Base-by-base conservation (phyloP, 2,329 filamentous ascomycete genomes). In the Sphaerostilbella broomeana region DNA sequence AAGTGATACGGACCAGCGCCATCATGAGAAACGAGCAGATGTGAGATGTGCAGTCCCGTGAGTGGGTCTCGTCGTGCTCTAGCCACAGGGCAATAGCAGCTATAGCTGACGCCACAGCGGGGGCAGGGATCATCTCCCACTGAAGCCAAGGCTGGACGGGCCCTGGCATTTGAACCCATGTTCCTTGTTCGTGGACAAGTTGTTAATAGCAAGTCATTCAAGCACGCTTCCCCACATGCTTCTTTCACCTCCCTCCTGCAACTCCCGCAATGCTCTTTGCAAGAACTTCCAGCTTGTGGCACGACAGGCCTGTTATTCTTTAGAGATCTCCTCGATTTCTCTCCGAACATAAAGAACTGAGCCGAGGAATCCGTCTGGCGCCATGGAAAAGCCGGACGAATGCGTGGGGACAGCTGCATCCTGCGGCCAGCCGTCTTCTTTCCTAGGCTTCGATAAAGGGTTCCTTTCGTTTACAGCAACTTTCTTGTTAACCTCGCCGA, bases 401-500 rank as follows among this genome's bases (percentile, higher is more conserved):
- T 42, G 42, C 32, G 35, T 38, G 30, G 42, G 31, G 29, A 21
- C 35, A 33, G 42, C 38, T 27, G 25, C 29, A 28, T 28, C 32
- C 24, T 35, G 42, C 33, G 29, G 32, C 27, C 35, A 27, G 35
- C 30, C 35, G 27, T 24, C 27, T n/a, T 30, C 30, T 27, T 12
- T 11, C 19, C 17, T 20, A 9, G 6, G 11, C 16, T 20, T 13
- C 7, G n/a, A n/a, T n/a, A n/a, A n/a, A n/a, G 60, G 60, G 15
- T 43, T 63, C 35, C 48, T 50, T 21, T 50, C 54, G 5, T 49
- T 59, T 17, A 27, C 55, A n/a, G 32, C 55, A 19, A 49, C 48
- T 8, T 28, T 52, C 13, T 6, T 54, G 5, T 38, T 42, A 16
- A 47, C 44, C 15, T 24, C 41, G 8, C 49, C 53, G 12, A 29